Percentiles rank a stretch among this genome's conserved stretches.
These are phyloP conservation scores for Boletus speciosus DNA, from an alignment of 768 basidiomycete species.

Conservation along the genomic window DNA sequence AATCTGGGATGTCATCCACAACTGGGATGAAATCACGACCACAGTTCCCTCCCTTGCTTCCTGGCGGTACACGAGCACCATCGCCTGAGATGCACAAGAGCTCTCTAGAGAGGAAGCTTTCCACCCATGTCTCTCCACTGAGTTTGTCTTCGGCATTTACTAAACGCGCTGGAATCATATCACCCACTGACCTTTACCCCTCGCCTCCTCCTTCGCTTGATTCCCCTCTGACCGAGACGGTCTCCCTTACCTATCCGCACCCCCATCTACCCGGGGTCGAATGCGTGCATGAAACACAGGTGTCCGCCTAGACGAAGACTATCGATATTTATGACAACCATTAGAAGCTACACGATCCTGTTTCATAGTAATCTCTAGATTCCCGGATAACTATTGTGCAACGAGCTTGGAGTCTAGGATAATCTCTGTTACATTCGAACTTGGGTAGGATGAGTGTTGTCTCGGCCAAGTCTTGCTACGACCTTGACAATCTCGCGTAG, in stretches of 20 bases:
- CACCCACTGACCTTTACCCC: slow-evolving; percentile 45
- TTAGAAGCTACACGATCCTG: slow-evolving; percentile 1
- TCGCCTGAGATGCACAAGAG: not conserved
- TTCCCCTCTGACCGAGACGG: slow-evolving; percentile 19
- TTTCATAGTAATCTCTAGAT: slow-evolving; percentile 1
- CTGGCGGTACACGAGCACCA: slow-evolving; percentile 1
- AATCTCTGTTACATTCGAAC: not conserved
- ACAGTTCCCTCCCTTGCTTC: slow-evolving; percentile 6
- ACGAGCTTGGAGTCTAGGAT: not conserved
- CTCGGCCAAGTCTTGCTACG: not conserved
- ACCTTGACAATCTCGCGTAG: not conserved
- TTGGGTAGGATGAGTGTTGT: no score
- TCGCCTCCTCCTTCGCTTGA: slow-evolving; percentile 41
- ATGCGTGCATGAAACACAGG: slow-evolving; percentile 13
- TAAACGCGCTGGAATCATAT: slow-evolving; percentile 23
- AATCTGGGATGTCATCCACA: slow-evolving; percentile 15
- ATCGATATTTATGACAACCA: slow-evolving; percentile 25
- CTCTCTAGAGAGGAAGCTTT: slow-evolving; percentile 19
- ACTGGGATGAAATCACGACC: slow-evolving; percentile 25
- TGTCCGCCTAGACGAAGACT: slow-evolving; percentile 15
- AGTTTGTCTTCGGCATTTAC: slow-evolving; percentile 17
- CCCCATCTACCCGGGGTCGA: slow-evolving; percentile 1
- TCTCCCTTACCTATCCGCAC: slow-evolving; percentile 12
- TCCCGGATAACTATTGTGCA: not conserved
- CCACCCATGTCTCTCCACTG: slow-evolving; percentile 15